Conservation (phyloP, 2,329 filamentous ascomycete species). For the Scedosporium boydii region DNA sequence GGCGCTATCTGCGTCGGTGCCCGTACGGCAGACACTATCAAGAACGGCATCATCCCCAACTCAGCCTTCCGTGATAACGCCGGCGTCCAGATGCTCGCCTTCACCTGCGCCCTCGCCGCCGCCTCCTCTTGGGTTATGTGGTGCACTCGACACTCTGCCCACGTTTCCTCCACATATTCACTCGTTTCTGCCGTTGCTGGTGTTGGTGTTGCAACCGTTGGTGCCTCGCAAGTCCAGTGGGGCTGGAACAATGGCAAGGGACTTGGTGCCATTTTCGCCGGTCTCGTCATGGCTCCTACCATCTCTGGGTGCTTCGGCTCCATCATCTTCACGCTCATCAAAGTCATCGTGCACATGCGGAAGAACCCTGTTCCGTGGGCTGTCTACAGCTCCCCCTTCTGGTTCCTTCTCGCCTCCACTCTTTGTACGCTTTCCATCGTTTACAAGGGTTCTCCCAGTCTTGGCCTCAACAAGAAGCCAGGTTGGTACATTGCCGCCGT, state of each 20-base stretch:
- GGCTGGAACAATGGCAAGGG: constrained; percentile 61
- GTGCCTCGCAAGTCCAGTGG: constrained; percentile 54
- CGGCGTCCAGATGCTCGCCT: constrained; percentile 59
- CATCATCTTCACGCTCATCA: constrained; percentile 64
- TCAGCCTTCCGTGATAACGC: constrained; percentile 49
- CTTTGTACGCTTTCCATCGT: constrained; percentile 69
- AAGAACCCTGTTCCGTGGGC: constrained; percentile 64
- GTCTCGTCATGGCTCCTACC: constrained; percentile 59
- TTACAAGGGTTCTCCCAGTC: constrained; percentile 68
- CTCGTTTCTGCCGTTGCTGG: constrained; percentile 60
- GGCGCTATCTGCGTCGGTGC: constrained; percentile 59
- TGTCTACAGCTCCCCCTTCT: constrained; percentile 63
- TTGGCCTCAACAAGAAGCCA: constrained; percentile 57
- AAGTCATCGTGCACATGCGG: constrained; percentile 60
- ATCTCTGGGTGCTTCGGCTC: constrained; percentile 58
- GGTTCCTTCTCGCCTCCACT: constrained; percentile 67
- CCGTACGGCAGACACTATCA: constrained; percentile 67
- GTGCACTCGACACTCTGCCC: constrained; percentile 64
- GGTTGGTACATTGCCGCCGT: constrained; percentile 57
- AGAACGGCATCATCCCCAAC: constrained; percentile 63
- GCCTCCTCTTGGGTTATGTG: constrained; percentile 70
- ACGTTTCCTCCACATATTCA: constrained; percentile 65
- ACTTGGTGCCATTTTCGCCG: constrained; percentile 62
- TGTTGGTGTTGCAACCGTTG: constrained; percentile 59
- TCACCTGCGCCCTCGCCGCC: constrained; percentile 53